Base-by-base conservation (phyloP, 257 asterid species). In the Eucommia ulmoides region DNA sequence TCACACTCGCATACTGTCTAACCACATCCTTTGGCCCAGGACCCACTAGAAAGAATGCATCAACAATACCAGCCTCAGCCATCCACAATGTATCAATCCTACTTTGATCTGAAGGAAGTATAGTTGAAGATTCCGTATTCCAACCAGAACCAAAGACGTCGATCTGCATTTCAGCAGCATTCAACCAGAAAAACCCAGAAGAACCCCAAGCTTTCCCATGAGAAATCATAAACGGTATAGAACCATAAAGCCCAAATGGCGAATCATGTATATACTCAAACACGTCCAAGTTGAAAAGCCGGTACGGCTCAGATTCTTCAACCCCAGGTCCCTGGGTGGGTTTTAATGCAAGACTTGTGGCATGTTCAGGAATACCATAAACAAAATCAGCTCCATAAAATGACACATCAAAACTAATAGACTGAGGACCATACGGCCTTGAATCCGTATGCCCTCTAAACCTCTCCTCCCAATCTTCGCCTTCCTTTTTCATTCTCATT, bases 131-230 rank as follows among this genome's bases (percentile, higher is more conserved):
- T 52, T 33, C 85, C 25, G 77, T 75, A 58, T 80, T 74, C 96
- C 96, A 83, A 9, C 87, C 93, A 1, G 68, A 64, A 17, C 79
- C 94, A 53, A 91, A 47, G 21, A 91, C 89, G 71, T 91, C 98
- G 69, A 91, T 86, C 88, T 91, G 98, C 98, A 91, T 91, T 67
- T 91, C 98, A 44, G 98, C 98, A 69, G 96, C 94, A 74, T 81
- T 91, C 63, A 91, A 69, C 98, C 95, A 91, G 74, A 91, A 91
- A 62, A 91, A 91, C 1, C 98, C 98, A 0, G 96, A 79, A 59
- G 87, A 85, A n/a, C 99, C 94, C 18, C 92, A 54, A 3, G 71
- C 61, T 51, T 73, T 83, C 41, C 98, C 96, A 49, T 86, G 98
- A 29, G 98, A 91, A 42, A 83, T 56, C 95, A 91, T 86, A 46